Percentiles rank a stretch among this genome's conserved stretches.
Evolutionary conservation across 306 rosid genomes (phyloP).

Genomic region (Rosa lucieae): DNA sequence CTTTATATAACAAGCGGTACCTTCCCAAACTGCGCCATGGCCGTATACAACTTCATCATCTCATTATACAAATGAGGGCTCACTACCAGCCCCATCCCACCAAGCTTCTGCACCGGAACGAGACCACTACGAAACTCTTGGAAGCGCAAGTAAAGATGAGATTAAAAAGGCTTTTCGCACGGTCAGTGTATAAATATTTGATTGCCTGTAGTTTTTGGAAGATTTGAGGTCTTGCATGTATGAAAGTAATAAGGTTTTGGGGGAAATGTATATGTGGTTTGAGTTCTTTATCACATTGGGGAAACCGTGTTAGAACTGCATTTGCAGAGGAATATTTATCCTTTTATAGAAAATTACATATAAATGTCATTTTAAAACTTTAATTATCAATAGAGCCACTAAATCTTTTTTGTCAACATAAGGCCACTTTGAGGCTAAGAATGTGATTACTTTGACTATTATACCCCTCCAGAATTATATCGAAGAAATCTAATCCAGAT

Average conservation of each 20-base stretch:
- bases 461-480: too few species aligned
- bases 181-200: slow-evolving; percentile 45
- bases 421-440: too few species aligned
- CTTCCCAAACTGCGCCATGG: slow-evolving; percentile 54
- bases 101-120: slow-evolving; percentile 55
- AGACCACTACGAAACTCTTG: slow-evolving; percentile 70
- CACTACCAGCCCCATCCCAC: slow-evolving; percentile 59
- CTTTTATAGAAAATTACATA: too few species aligned
- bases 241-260: neutral
- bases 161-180: slow-evolving; percentile 69
- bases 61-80: slow-evolving; percentile 67
- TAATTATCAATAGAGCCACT: too few species aligned
- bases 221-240: neutral
- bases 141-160: slow-evolving; percentile 70
- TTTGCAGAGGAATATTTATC: too few species aligned
- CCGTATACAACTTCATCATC: slow-evolving; percentile 88
- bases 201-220: neutral
- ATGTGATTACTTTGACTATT: too few species aligned
- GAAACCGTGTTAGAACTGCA: too few species aligned
- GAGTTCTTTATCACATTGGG: too few species aligned
- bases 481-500: too few species aligned
- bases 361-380: too few species aligned
- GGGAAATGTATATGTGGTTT: neutral
- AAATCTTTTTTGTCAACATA: too few species aligned
- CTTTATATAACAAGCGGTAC: slow-evolving; percentile 61